These are phyloP conservation scores for Phytopythium litorale DNA, from an alignment of 352 stramenopile genomes.

Conservation along the genomic window DNA sequence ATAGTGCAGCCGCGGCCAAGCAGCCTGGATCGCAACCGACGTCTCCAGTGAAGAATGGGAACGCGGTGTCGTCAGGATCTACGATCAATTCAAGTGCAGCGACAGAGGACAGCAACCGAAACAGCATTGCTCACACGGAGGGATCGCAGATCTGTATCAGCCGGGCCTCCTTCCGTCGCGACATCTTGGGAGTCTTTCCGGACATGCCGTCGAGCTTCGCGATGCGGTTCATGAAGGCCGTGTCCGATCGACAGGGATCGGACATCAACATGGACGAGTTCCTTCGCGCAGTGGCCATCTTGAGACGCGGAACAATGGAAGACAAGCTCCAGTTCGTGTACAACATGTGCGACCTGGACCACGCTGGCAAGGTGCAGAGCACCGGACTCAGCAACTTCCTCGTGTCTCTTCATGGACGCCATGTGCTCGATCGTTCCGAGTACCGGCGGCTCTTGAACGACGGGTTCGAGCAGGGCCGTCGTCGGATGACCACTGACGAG, in stretches of 20 bases:
- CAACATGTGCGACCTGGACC: conserved; percentile 87
- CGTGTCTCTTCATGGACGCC: conserved; percentile 71
- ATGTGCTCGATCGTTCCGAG: conserved; percentile 68
- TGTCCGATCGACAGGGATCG: conserved; percentile 75
- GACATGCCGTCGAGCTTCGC: conserved; percentile 88
- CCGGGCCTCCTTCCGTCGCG: conserved; percentile 75
- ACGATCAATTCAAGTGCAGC: conserved; percentile 11
- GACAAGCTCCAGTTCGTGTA: conserved; percentile 82
- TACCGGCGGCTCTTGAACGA: conserved; percentile 76
- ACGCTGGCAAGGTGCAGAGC: conserved; percentile 82
- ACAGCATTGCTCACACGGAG: conserved; percentile 59
- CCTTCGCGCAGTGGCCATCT: conserved; percentile 69
- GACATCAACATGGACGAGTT: conserved; percentile 91
- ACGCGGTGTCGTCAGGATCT: neutral
- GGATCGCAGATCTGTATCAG: conserved; percentile 80
- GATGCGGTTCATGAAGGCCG: conserved; percentile 87
- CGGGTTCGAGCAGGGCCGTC: conserved; percentile 77
- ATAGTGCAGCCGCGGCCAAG: conserved; percentile 11
- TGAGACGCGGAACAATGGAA: conserved; percentile 64
- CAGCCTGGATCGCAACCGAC: conserved; percentile 17
- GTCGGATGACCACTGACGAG: conserved; percentile 66
- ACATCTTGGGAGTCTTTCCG: conserved; percentile 86
- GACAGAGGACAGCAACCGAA: conserved; percentile 30
- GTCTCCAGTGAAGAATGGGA: conserved; percentile 39
- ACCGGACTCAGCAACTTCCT: conserved; percentile 84